Percentiles rank a stretch among this genome's conserved stretches.
Evolutionary conservation across 2,329 filamentous ascomycete genomes (phyloP).

Genomic region (Penicillium rolfsii): DNA sequence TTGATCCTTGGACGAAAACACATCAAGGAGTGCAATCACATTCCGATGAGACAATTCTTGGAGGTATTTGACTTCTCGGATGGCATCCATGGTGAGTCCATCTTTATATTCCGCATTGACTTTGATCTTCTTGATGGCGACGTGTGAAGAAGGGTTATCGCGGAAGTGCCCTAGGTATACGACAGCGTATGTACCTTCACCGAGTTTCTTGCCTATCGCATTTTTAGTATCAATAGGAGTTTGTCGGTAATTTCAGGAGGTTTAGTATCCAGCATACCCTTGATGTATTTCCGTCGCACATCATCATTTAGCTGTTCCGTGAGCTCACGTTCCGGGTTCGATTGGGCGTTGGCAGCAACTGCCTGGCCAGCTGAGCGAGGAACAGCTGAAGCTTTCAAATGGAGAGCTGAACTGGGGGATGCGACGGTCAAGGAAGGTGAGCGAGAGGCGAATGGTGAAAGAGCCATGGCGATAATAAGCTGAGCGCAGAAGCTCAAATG

Average conservation of each 20-base stretch:
- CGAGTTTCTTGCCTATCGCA: slow-evolving; percentile 76
- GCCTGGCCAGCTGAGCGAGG: slow-evolving; percentile 28
- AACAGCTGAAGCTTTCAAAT: slow-evolving; percentile 40
- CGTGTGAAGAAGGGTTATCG: slow-evolving; percentile 69
- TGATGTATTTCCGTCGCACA: slow-evolving; percentile 86
- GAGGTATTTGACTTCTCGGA: slow-evolving; percentile 93
- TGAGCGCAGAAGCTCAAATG: slow-evolving; percentile 7
- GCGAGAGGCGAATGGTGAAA: slow-evolving; percentile 48
- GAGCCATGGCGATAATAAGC: slow-evolving; percentile 38
- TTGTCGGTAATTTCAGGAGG: not conserved
- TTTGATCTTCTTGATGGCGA: slow-evolving; percentile 68
- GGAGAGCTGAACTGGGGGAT: slow-evolving; percentile 38
- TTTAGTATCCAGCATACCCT: slow-evolving; percentile 58
- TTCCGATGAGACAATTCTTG: slow-evolving; percentile 94
- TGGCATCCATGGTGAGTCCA: slow-evolving; percentile 89
- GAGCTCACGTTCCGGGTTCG: slow-evolving; percentile 45
- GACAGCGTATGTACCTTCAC: slow-evolving; percentile 95
- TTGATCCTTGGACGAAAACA: slow-evolving; percentile 95
- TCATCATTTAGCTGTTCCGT: slow-evolving; percentile 81
- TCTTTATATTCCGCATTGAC: slow-evolving; percentile 70
- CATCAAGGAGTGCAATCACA: slow-evolving; percentile 87
- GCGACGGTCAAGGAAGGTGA: slow-evolving; percentile 41
- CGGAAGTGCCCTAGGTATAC: slow-evolving; percentile 87
- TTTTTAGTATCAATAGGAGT: not conserved
- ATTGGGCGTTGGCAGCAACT: slow-evolving; percentile 21